Percentiles rank a stretch among this genome's conserved stretches.
phyloP scores from a whole-genome alignment of 108 stramenopile genomes.

The Hondaea fermentalgiana region DNA sequence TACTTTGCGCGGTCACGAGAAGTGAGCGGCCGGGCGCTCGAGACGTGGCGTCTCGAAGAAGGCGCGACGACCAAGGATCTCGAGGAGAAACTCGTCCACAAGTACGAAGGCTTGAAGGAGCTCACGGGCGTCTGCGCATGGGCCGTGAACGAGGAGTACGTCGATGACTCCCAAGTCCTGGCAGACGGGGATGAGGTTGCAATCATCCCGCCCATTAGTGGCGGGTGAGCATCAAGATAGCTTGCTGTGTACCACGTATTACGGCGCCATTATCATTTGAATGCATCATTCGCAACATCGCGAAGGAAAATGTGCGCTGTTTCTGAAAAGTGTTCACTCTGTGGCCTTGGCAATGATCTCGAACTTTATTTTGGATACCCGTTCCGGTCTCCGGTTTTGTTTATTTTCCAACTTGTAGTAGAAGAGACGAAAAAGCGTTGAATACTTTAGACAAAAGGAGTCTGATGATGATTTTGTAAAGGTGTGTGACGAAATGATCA shows the following conservation, averaged over 20 bases:
- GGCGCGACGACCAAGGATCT: background rate
- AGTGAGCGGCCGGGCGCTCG: background rate
- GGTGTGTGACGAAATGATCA: background rate
- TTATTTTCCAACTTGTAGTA: too few species aligned
- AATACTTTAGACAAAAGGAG: background rate
- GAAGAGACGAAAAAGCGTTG: too few species aligned
- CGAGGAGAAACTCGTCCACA: background rate
- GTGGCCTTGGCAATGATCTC: too few species aligned
- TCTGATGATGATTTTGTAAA: background rate
- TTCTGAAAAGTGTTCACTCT: too few species aligned
- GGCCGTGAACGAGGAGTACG: conserved; percentile 6
- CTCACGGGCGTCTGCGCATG: background rate
- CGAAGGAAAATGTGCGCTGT: background rate
- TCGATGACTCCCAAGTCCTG: background rate
- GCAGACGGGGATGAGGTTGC: background rate
- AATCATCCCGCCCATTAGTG: conserved; percentile 19
- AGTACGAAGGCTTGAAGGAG: background rate
- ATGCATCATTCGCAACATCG: background rate
- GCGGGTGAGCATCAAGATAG: background rate
- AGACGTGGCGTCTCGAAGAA: background rate
- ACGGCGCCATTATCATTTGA: background rate
- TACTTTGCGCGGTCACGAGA: background rate
- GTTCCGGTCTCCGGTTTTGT: too few species aligned
- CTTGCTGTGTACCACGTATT: background rate
- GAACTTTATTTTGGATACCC: too few species aligned